phyloP scores from a whole-genome alignment of 2,329 filamentous ascomycete species.

The Cytospora chrysosperma region DNA sequence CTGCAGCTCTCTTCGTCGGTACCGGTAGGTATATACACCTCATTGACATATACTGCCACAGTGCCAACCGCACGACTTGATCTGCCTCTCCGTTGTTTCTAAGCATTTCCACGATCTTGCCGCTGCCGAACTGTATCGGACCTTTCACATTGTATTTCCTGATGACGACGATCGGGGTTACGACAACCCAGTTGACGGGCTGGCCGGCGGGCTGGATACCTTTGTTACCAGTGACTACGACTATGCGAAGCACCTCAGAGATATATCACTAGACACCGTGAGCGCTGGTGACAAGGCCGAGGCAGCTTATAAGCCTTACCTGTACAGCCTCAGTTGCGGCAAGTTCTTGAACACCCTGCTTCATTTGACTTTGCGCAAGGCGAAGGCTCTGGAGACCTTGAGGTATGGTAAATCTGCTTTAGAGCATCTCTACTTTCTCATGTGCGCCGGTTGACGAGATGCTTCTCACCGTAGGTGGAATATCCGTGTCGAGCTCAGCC shows the following conservation, averaged over 20 bases:
- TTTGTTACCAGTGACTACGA: slow-evolving; percentile 63
- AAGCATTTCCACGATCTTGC: slow-evolving; percentile 58
- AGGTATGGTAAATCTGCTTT: slow-evolving; percentile 39
- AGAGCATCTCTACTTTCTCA: background rate
- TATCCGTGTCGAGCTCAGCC: slow-evolving; percentile 61
- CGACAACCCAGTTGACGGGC: slow-evolving; percentile 54
- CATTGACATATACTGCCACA: slow-evolving; percentile 31
- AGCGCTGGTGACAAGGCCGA: slow-evolving; percentile 54
- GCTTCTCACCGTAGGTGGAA: slow-evolving; percentile 52
- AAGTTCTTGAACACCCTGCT: slow-evolving; percentile 65
- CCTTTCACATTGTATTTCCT: slow-evolving; percentile 60
- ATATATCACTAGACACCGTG: slow-evolving; percentile 56
- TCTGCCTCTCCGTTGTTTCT: slow-evolving; percentile 58
- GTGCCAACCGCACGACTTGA: slow-evolving; percentile 53
- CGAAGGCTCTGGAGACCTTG: slow-evolving; percentile 55
- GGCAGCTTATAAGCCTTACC: slow-evolving; percentile 52
- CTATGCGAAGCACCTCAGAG: slow-evolving; percentile 57
- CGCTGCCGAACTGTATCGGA: slow-evolving; percentile 57
- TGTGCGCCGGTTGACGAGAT: slow-evolving; percentile 11
- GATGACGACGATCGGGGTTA: slow-evolving; percentile 54
- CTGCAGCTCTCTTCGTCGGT: background rate
- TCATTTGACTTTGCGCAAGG: slow-evolving; percentile 54
- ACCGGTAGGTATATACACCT: background rate
- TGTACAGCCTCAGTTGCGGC: slow-evolving; percentile 55
- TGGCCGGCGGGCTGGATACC: slow-evolving; percentile 59